Conservation (phyloP, 768 basidiomycete genomes). For the Hericium coralloides region DNA sequence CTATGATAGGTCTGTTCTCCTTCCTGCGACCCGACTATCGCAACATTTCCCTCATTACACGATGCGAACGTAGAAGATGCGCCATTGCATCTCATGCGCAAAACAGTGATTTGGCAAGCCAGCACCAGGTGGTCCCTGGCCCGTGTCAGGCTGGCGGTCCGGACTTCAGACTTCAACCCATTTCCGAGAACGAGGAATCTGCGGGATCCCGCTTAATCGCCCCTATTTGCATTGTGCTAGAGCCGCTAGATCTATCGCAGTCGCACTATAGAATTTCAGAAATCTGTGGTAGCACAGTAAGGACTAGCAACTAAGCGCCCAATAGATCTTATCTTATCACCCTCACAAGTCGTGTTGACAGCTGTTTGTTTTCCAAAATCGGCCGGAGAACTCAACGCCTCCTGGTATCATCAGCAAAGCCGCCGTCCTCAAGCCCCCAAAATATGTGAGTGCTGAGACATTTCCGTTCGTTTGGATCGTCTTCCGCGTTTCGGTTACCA, state of each 20-base stretch:
- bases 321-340: not conserved
- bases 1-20: too few relatives aligned
- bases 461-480: too few relatives aligned
- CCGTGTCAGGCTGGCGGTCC: too few relatives aligned
- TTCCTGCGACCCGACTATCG: too few relatives aligned
- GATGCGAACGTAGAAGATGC: too few relatives aligned
- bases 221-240: not conserved
- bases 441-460: constrained; percentile 40
- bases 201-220: too few relatives aligned
- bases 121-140: too few relatives aligned
- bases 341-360: constrained; percentile 4
- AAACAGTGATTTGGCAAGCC: too few relatives aligned
- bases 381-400: not conserved
- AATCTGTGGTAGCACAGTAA: not conserved
- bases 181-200: too few relatives aligned
- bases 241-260: not conserved
- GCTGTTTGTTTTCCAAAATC: constrained; percentile 9
- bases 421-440: constrained; percentile 37
- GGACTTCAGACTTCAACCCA: too few relatives aligned
- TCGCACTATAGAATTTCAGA: not conserved
- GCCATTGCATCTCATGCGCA: too few relatives aligned
- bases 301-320: not conserved
- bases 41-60: too few relatives aligned
- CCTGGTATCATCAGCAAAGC: constrained; percentile 1
- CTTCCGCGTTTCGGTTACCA: not conserved